Evolutionary conservation across 2,329 filamentous ascomycete species (phyloP).

Genomic region (Plectosphaerella cucumerina): DNA sequence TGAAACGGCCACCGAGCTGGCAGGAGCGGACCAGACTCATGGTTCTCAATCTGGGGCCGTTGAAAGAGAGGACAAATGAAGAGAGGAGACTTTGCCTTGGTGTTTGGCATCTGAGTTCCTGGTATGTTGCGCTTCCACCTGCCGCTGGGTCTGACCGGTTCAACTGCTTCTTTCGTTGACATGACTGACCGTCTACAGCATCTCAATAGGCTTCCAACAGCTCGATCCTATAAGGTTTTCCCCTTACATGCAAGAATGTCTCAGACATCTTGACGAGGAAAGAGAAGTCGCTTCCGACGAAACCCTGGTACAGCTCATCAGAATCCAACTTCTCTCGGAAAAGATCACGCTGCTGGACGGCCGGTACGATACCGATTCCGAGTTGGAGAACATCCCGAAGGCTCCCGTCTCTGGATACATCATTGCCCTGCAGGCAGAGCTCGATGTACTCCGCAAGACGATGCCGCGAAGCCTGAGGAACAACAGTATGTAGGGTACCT

Average conservation of each 20-base stretch:
- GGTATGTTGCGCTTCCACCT: conserved; percentile 28
- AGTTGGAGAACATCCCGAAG: conserved; percentile 26
- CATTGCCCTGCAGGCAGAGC: conserved; percentile 39
- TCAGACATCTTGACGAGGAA: conserved; percentile 37
- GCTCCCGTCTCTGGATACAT: conserved; percentile 41
- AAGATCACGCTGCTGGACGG: conserved; percentile 40
- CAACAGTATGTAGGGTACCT: conserved; percentile 29
- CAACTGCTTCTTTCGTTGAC: too few species aligned
- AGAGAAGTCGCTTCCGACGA: conserved; percentile 43
- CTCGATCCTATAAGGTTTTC: conserved; percentile 48
- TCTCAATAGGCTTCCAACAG: conserved; percentile 36
- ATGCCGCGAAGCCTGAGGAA: conserved; percentile 28
- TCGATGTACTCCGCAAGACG: conserved; percentile 33
- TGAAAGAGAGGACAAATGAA: conserved; percentile 40
- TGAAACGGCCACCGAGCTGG: conserved; percentile 35
- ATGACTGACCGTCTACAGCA: conserved; percentile 24
- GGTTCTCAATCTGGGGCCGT: conserved; percentile 33
- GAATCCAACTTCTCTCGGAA: conserved; percentile 45
- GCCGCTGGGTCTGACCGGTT: too few species aligned
- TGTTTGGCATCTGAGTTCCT: conserved; percentile 50
- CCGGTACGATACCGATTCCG: conserved; percentile 27
- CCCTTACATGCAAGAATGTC: conserved; percentile 46
- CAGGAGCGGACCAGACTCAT: conserved; percentile 38
- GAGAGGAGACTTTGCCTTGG: conserved; percentile 48
- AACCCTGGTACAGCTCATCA: conserved; percentile 40